Percentiles rank a stretch among this genome's conserved stretches.
Conservation (phyloP, 768 basidiomycete species). For the Collybia mongolica region DNA sequence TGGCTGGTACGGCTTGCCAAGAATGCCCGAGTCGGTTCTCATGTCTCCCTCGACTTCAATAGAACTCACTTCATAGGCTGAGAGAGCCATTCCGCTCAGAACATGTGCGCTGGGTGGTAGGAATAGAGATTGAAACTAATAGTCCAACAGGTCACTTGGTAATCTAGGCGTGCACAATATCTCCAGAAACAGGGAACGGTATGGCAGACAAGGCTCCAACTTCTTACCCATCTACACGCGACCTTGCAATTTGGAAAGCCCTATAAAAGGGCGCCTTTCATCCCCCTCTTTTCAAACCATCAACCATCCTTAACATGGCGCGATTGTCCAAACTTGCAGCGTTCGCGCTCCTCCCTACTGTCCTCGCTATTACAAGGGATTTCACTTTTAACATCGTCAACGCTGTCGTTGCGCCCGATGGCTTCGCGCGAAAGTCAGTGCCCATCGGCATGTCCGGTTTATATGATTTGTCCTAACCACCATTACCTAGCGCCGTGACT, state of each 20-base stretch:
- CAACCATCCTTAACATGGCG: constrained; percentile 6
- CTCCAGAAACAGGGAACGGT: too few species aligned
- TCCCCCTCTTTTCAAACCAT: background rate
- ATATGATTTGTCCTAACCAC: background rate
- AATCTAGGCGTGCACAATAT: too few species aligned
- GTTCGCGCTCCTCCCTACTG: constrained; percentile 10
- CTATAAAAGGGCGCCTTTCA: background rate
- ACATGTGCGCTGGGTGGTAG: too few species aligned
- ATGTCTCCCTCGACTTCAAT: too few species aligned
- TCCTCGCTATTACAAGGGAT: constrained; percentile 6
- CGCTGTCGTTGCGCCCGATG: constrained; percentile 19
- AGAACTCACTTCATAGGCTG: too few species aligned
- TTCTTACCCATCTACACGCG: too few species aligned
- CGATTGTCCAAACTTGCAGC: constrained; percentile 6
- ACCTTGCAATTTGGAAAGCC: background rate
- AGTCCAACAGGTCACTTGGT: too few species aligned
- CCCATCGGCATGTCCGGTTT: background rate
- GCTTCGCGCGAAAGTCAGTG: constrained; percentile 17
- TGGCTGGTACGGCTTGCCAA: too few species aligned
- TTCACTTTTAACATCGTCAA: constrained; percentile 18
- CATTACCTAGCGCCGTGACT: constrained; percentile 18
- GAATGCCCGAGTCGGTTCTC: too few species aligned
- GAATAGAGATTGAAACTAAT: too few species aligned
- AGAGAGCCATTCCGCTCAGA: too few species aligned
- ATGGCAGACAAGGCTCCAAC: too few species aligned